These are phyloP conservation scores for Debaryomycetaceae sp. DNA, from an alignment of 1,139 yeast genomes.

Conservation along the genomic window DNA sequence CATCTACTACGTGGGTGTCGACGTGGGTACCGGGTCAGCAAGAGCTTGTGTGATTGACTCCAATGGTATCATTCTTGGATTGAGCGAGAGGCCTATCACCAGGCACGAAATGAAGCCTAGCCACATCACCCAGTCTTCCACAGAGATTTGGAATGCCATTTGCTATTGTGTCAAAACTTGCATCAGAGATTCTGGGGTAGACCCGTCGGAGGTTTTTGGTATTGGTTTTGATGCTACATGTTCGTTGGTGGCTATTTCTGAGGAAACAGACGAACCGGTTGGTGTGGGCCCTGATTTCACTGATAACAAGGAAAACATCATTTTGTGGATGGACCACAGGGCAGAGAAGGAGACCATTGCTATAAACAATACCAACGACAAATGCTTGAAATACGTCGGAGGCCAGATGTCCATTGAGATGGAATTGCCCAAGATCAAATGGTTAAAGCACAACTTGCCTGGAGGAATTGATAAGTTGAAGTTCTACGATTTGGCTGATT, in stretches of 20 bases:
- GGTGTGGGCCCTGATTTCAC: conserved; percentile 91
- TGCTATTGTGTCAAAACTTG: conserved; percentile 77
- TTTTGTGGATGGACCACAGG: conserved; percentile 98
- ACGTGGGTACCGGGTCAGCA: conserved; percentile 97
- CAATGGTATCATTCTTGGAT: conserved; percentile 75
- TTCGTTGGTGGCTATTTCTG: conserved; percentile 78
- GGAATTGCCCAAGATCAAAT: conserved; percentile 95
- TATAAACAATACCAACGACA: conserved; percentile 78
- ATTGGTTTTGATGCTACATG: conserved; percentile 98
- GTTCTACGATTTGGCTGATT: conserved; percentile 92
- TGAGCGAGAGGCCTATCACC: conserved; percentile 75
- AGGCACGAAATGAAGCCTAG: conserved; percentile 71
- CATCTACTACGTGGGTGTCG: conserved; percentile 82
- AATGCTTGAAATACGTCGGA: conserved; percentile 85
- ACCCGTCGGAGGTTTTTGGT: conserved; percentile 66
- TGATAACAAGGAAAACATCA: conserved; percentile 72
- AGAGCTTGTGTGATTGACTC: conserved; percentile 89
- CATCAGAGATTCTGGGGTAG: conserved; percentile 69
- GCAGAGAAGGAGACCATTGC: conserved; percentile 81
- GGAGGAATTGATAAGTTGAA: conserved; percentile 62
- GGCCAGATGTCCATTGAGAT: conserved; percentile 97
- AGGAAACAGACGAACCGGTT: conserved; percentile 63
- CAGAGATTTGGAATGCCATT: conserved; percentile 91
- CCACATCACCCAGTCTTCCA: conserved; percentile 77
- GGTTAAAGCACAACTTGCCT: conserved; percentile 89